These are phyloP conservation scores for Fusarium austroafricanum DNA, from an alignment of 2,329 filamentous ascomycete species.

Conservation along the genomic window DNA sequence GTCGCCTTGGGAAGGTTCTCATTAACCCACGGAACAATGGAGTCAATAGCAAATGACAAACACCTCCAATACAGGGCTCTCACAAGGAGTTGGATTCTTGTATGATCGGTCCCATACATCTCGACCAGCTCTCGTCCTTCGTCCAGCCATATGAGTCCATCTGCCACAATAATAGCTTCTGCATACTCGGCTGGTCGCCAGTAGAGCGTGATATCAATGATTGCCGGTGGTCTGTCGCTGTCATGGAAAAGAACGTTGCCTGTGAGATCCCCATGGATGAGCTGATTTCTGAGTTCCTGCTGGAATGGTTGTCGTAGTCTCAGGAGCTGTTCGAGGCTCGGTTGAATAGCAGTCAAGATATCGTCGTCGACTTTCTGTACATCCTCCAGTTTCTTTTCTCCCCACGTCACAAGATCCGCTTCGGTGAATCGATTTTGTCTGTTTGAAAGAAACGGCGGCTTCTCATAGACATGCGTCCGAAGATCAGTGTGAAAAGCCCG, in stretches of 20 bases:
- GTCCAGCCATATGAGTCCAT: slow-evolving; percentile 4
- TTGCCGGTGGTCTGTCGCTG: not conserved
- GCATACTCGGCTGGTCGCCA: slow-evolving; percentile 11
- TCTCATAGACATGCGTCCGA: too few species aligned
- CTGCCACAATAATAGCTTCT: slow-evolving; percentile 17
- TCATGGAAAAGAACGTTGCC: too few species aligned
- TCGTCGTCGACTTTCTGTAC: not conserved
- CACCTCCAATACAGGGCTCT: slow-evolving; percentile 27
- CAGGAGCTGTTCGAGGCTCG: too few species aligned
- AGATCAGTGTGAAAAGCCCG: too few species aligned
- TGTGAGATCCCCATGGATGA: too few species aligned
- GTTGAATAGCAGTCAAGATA: not conserved
- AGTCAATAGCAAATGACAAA: slow-evolving; percentile 20
- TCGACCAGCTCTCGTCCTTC: not conserved
- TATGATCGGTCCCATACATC: not conserved
- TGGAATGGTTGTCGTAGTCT: too few species aligned
- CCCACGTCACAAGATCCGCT: slow-evolving; percentile 12
- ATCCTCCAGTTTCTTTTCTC: not conserved
- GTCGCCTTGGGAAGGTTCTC: not conserved
- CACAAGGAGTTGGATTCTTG: not conserved
- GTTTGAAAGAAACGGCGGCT: too few species aligned
- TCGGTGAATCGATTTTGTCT: not conserved
- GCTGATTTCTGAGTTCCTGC: too few species aligned
- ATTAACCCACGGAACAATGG: slow-evolving; percentile 8
- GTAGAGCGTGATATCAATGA: slow-evolving; percentile 22